Base-by-base conservation (phyloP, 2,329 filamentous ascomycete genomes). In the Didymella arachidicola region DNA sequence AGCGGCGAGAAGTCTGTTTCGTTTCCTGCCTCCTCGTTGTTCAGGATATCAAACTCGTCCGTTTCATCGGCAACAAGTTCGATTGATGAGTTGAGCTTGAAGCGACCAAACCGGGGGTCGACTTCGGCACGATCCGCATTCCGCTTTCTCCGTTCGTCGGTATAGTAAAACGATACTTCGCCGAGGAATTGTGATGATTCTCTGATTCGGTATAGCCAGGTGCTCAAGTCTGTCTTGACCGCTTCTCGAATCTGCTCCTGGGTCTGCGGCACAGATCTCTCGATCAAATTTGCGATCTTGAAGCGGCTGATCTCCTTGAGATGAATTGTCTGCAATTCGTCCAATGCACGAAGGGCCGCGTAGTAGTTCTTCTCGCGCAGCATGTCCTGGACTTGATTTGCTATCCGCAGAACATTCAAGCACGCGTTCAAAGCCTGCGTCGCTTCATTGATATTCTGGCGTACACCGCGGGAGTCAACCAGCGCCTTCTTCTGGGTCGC, bases 111-210 rank as follows among this genome's bases (percentile, higher is more conserved):
- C 64, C 91, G 93, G 0, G 87, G 81, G 60, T 93, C 88, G 19
- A 87, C 84, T 64, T 96, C 90, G 8, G 90, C 86, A 19, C 95
- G 86, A 70, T 96, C 89, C 73, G 93, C 90, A 71, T 96, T 92
- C 49, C 94, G 86, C 25, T 87, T 86, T 63, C 94, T 86, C 43
- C 95, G 87, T 73, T 96, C 86, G 69, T 97, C 91, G 0, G 95
- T 99, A 72, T 98, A 93, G 72, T 96, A 98, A 73, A 99, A 96
- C 4, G 95, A 93, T 7, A 99, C 92, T 75, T 99, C 95, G 4
- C 95, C 95, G 7, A 99, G 80, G 63, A 97, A 97, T 68, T 97
- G 94, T 1, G 95, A 97, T 18, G 93, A 96, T 77, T 99, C 95
- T 69, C 95, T 88, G 63, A 99, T 96, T 22, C 92, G 89, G 72